A percentile compares a stretch with the other conserved stretches of the same genome.
phyloP scores from a whole-genome alignment of 306 rosid species.

The Citrullus mucosospermus region DNA sequence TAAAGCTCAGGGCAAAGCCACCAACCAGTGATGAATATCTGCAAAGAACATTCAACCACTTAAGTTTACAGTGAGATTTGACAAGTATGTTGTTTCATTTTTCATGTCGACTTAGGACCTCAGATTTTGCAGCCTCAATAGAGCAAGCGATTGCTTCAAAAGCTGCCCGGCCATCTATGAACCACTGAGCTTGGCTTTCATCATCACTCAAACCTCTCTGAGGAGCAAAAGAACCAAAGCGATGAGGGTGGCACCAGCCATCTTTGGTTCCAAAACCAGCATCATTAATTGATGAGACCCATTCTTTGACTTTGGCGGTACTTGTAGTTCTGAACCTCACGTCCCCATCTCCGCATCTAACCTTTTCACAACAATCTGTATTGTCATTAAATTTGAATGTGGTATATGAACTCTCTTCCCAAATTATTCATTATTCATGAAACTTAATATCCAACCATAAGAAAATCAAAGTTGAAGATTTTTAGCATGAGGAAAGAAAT shows the following conservation, averaged over 20 bases:
- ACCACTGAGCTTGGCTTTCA: constrained; percentile 42
- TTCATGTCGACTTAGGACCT: constrained; percentile 13
- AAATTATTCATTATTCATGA: not conserved
- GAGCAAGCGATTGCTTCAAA: constrained; percentile 42
- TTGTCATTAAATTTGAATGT: constrained; percentile 1
- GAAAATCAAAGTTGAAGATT: not conserved
- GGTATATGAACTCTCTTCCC: not conserved
- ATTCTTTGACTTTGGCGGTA: constrained; percentile 23
- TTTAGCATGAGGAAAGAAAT: not conserved
- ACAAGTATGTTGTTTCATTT: not conserved
- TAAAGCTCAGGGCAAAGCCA: constrained; percentile 46
- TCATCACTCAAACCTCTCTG: constrained; percentile 32
- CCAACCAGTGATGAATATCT: constrained; percentile 47
- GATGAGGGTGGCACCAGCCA: constrained; percentile 36
- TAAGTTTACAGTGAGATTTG: not conserved
- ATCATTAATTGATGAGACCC: constrained; percentile 31
- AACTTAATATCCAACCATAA: not conserved
- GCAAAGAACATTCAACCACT: constrained; percentile 4
- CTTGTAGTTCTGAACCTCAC: constrained; percentile 28
- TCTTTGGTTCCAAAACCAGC: constrained; percentile 27
- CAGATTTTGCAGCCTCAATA: constrained; percentile 33
- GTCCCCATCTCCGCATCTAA: constrained; percentile 22
- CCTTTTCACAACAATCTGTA: constrained; percentile 15
- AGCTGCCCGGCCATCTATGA: constrained; percentile 31
- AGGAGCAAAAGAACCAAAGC: constrained; percentile 36